A percentile compares a stretch with the other conserved stretches of the same genome.
phyloP scores from a whole-genome alignment of 2,329 filamentous ascomycete species.

The Diplodia sapinea region DNA sequence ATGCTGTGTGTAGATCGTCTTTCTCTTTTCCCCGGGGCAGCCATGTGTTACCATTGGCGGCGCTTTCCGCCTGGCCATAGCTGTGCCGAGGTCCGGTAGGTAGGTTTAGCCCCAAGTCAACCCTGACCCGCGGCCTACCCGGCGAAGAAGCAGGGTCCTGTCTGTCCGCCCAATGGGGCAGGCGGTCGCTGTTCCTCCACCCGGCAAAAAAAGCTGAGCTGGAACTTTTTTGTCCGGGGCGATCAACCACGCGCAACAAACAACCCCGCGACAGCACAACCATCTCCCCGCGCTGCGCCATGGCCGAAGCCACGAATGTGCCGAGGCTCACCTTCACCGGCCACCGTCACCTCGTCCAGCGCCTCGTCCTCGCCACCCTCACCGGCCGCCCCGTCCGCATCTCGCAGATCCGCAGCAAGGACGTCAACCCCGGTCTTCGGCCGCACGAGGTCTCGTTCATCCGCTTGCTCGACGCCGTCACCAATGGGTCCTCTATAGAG shows the following conservation, averaged over 20 bases:
- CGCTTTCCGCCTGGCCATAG: neutral
- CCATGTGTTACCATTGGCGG: neutral
- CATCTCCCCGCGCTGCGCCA: slow-evolving; percentile 17
- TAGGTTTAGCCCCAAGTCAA: neutral
- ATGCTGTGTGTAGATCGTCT: slow-evolving; percentile 9
- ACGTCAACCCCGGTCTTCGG: slow-evolving; percentile 84
- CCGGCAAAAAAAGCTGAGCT: slow-evolving; percentile 22
- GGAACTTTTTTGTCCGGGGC: slow-evolving; percentile 15
- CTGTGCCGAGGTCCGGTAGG: neutral
- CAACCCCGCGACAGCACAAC: neutral
- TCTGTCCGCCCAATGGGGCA: neutral
- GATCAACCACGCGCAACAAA: slow-evolving; percentile 16
- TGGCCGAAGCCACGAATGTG: slow-evolving; percentile 39
- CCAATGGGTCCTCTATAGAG: slow-evolving; percentile 92
- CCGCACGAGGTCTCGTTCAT: slow-evolving; percentile 95
- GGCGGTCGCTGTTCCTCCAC: slow-evolving; percentile 2
- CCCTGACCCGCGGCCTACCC: slow-evolving; percentile 11
- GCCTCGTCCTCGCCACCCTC: slow-evolving; percentile 87
- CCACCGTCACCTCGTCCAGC: slow-evolving; percentile 80
- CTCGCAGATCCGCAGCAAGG: slow-evolving; percentile 86
- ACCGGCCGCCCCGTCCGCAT: slow-evolving; percentile 90
- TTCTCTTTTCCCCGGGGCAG: neutral
- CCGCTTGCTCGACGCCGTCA: slow-evolving; percentile 89
- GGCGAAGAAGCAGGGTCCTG: slow-evolving; percentile 12
- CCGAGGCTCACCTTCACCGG: slow-evolving; percentile 75